Evolutionary conservation across 495 filamentous ascomycete genomes (phyloP).

Genomic region (Penicillium arizonense): DNA sequence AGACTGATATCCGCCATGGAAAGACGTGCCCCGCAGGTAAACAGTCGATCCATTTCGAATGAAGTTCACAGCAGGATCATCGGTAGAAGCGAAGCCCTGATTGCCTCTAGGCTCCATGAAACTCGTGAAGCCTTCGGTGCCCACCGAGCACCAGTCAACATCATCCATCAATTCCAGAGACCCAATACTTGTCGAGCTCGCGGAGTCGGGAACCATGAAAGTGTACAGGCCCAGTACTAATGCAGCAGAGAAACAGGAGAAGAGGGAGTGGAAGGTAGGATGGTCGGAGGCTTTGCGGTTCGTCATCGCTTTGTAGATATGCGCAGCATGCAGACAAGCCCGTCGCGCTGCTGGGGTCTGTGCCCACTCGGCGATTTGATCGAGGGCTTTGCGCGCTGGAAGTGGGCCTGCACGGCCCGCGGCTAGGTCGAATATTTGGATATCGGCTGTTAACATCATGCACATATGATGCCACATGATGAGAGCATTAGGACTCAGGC

Average conservation of each 20-base stretch:
- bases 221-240: constrained; percentile 51
- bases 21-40: constrained; percentile 45
- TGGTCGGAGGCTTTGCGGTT: constrained; percentile 51
- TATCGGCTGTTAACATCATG: constrained; percentile 51
- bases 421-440: constrained; percentile 50
- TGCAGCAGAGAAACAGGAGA: constrained; percentile 48
- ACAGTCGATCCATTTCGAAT: constrained; percentile 51
- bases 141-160: constrained; percentile 47
- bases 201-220: constrained; percentile 42
- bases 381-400: constrained; percentile 45
- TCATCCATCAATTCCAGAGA: constrained; percentile 51
- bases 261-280: constrained; percentile 47
- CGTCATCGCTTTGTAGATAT: constrained; percentile 50
- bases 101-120: constrained; percentile 40
- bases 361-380: constrained; percentile 50
- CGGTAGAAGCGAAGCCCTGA: constrained; percentile 28
- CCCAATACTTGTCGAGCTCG: constrained; percentile 25
- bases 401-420: constrained; percentile 46
- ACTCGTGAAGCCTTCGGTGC: constrained; percentile 39
- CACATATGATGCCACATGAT: constrained; percentile 54
- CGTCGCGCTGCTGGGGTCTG: constrained; percentile 49
- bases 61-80: constrained; percentile 44
- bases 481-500: constrained; percentile 43
- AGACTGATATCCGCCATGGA: constrained; percentile 49
- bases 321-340: constrained; percentile 49